Base-by-base conservation (phyloP, 73 alveolate species). In the Paramecium tetraurelia region DNA sequence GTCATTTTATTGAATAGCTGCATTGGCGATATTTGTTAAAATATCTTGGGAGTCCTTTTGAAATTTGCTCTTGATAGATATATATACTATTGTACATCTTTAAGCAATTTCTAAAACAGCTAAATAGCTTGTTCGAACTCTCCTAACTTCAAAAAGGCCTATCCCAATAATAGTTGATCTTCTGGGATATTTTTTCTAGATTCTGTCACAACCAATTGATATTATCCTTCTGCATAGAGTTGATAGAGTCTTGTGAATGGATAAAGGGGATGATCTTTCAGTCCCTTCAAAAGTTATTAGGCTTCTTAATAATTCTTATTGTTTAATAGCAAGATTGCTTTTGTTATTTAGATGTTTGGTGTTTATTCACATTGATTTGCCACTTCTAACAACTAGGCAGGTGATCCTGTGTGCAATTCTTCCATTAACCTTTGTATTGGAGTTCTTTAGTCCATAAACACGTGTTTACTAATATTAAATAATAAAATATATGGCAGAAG, bases 401-500 rank as follows among this genome's bases (percentile, higher is more conserved):
- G 58, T 4, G 76, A 48, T 80, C 43, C 70, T 18, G 21, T 43
- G 16, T 80, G 33, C 5, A 80, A 24, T 80, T 40, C 90, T 80
- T 80, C 90, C 4, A 24, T 44, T 16, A 80, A 43, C 35, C 43
- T 80, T 46, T 40, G 36, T 18, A 80, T 40, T 5, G 90, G 90
- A 6, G 90, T 24, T 48, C 90, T 27, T 80, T 80, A 46, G 72
- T 44, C 90, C 90, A 80, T 80, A 20, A 41, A 35, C 90, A 80
- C 76, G 90, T 43, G 46, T 80, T 80, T 40, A 5, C 48, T 16
- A 80, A 72, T 36, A n/a, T 53, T 53, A 18, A 53, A 18, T 53
- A 53, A 18, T 53, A 53, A 53, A 27, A 53, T 20, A n/a, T 53
- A 53, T 53, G 69, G 69, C 35, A 53, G 31, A 53, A 53, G 31